These are phyloP conservation scores for Zychaea mexicana DNA, from an alignment of 371 early-diverging fungal genomes.

Conservation along the genomic window DNA sequence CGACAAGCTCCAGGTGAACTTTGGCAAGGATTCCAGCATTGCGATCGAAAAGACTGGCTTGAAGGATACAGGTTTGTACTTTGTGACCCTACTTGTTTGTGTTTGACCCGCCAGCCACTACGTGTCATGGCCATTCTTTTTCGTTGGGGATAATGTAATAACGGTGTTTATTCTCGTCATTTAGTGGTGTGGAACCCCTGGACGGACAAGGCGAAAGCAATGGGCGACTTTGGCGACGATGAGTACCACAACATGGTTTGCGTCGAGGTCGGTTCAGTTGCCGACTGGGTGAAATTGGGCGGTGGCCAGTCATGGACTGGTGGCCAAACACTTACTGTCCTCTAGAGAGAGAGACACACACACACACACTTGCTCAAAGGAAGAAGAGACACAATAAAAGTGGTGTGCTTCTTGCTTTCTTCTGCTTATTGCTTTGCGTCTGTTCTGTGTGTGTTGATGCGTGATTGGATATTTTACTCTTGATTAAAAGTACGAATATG, in stretches of 20 bases:
- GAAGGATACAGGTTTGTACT: conserved; percentile 66
- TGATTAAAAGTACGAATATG: conserved; percentile 2
- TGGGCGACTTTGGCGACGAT: conserved; percentile 89
- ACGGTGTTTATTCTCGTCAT: background rate
- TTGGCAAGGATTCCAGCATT: conserved; percentile 42
- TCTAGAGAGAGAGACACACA: no score
- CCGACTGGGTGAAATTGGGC: conserved; percentile 67
- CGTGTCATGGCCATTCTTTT: no score
- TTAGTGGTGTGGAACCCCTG: conserved; percentile 97
- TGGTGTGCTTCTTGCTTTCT: no score
- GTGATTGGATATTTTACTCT: background rate
- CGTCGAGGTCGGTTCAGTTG: conserved; percentile 88
- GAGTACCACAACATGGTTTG: conserved; percentile 87
- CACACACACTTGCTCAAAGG: no score
- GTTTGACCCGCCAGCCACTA: background rate
- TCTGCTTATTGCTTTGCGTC: no score
- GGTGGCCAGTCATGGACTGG: conserved; percentile 74
- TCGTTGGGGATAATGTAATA: no score
- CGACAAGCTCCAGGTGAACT: conserved; percentile 51
- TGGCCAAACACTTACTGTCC: conserved; percentile 69
- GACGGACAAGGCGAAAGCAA: conserved; percentile 83
- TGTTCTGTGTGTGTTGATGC: background rate
- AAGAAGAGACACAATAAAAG: no score
- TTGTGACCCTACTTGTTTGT: background rate
- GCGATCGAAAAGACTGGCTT: conserved; percentile 60